A percentile compares a stretch with the other conserved stretches of the same genome.
These are phyloP conservation scores for Penicillium sp. DNA, from an alignment of 2,329 filamentous ascomycete species.

Conservation along the genomic window DNA sequence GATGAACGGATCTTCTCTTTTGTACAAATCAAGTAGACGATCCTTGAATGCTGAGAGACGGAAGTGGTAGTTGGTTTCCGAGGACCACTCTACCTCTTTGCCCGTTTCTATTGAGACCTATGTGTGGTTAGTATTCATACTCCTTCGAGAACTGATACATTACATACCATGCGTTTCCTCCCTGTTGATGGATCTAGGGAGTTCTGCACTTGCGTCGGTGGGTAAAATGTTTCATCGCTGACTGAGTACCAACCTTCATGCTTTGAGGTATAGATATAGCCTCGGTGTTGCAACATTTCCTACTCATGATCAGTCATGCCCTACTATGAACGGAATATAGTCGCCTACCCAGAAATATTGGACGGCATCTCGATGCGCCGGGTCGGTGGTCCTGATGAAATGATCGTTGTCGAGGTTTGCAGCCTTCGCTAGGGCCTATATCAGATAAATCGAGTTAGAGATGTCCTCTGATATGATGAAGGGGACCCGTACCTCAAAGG, in stretches of 20 bases:
- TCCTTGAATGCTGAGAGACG: slow-evolving; percentile 78
- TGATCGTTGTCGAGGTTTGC: slow-evolving; percentile 73
- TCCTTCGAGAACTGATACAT: not conserved
- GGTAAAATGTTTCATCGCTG: slow-evolving; percentile 95
- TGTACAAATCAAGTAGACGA: slow-evolving; percentile 75
- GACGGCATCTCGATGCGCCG: slow-evolving; percentile 77
- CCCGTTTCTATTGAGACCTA: slow-evolving; percentile 76
- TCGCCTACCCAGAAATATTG: slow-evolving; percentile 74
- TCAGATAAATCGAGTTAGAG: not conserved
- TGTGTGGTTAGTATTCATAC: slow-evolving; percentile 13
- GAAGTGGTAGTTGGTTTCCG: slow-evolving; percentile 94
- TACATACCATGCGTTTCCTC: slow-evolving; percentile 67
- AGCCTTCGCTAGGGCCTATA: slow-evolving; percentile 62
- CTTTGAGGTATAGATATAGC: slow-evolving; percentile 77
- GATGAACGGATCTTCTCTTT: slow-evolving; percentile 73
- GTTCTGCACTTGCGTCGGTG: slow-evolving; percentile 69
- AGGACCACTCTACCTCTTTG: slow-evolving; percentile 90
- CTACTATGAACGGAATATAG: not conserved
- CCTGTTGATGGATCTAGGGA: slow-evolving; percentile 77
- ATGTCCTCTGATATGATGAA: not conserved
- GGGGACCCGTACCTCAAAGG: slow-evolving; percentile 59
- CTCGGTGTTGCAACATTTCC: slow-evolving; percentile 68
- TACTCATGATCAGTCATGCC: slow-evolving; percentile 26
- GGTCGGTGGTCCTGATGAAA: slow-evolving; percentile 90
- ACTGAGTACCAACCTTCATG: slow-evolving; percentile 97